phyloP scores from a whole-genome alignment of 2,329 filamentous ascomycete genomes.

The Fusarium tanahbumbuense region DNA sequence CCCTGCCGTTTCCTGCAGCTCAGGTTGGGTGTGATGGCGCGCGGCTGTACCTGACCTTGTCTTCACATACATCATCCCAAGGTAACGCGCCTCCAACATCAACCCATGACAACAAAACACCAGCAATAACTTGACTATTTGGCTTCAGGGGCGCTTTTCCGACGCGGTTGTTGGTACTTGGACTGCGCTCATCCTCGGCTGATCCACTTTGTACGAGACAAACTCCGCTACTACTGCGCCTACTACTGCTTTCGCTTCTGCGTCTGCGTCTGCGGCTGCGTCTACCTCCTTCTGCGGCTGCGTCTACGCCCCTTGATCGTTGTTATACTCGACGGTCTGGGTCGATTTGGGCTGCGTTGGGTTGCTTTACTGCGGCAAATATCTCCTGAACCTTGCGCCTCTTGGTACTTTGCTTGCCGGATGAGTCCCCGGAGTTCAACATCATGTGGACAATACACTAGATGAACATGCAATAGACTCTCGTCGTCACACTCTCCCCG shows the following conservation, averaged over 20 bases:
- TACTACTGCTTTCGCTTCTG: slow-evolving; percentile 23
- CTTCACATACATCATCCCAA: slow-evolving; percentile 21
- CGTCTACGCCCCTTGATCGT: slow-evolving; percentile 22
- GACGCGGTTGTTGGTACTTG: slow-evolving; percentile 21
- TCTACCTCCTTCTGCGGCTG: slow-evolving; percentile 15
- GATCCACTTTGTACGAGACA: slow-evolving; percentile 33
- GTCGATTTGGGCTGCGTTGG: slow-evolving; percentile 13
- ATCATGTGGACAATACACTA: slow-evolving; percentile 35
- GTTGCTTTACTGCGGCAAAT: slow-evolving; percentile 16
- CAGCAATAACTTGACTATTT: slow-evolving; percentile 24
- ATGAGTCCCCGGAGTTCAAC: slow-evolving; percentile 33
- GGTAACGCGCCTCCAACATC: slow-evolving; percentile 36
- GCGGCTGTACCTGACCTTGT: slow-evolving; percentile 42
- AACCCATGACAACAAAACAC: slow-evolving; percentile 35
- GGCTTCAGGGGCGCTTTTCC: slow-evolving; percentile 23
- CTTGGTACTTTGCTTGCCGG: slow-evolving; percentile 30
- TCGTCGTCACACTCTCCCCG: slow-evolving; percentile 25
- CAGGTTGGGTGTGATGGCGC: slow-evolving; percentile 38
- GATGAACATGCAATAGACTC: slow-evolving; percentile 37
- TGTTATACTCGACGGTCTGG: not conserved
- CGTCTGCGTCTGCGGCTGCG: slow-evolving; percentile 18
- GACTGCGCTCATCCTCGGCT: slow-evolving; percentile 20
- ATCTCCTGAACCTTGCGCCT: slow-evolving; percentile 29
- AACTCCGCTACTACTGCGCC: slow-evolving; percentile 30
- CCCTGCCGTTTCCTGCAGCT: slow-evolving; percentile 36